phyloP scores from a whole-genome alignment of 176 grass and related monocot genomes.

The Oropetium thomaeum region DNA sequence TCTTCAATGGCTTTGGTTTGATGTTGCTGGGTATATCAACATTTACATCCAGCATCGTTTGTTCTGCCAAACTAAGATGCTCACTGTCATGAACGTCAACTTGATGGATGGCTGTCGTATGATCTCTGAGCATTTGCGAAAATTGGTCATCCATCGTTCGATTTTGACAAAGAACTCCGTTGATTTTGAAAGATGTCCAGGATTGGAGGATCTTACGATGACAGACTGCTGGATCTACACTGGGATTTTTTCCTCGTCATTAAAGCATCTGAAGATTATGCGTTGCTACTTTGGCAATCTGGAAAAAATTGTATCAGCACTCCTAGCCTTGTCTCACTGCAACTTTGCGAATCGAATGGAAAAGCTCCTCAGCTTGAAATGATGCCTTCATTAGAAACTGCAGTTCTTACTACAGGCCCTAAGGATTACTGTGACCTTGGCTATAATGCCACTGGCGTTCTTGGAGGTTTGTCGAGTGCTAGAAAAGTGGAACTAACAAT shows the following conservation, averaged over 20 bases:
- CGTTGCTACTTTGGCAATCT: too few relatives aligned
- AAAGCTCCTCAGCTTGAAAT: neutral
- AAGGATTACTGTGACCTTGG: neutral
- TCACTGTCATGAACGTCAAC: too few relatives aligned
- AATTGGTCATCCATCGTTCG: neutral
- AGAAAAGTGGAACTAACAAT: too few relatives aligned
- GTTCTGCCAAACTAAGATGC: neutral
- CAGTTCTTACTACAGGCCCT: neutral
- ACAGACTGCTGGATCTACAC: neutral
- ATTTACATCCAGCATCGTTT: neutral
- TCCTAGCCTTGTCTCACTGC: neutral
- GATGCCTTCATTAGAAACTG: neutral
- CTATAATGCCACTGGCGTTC: neutral
- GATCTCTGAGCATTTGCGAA: neutral
- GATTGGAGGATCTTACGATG: neutral
- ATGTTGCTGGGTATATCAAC: too few relatives aligned
- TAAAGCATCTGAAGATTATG: neutral
- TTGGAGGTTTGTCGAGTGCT: too few relatives aligned
- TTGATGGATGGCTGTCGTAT: neutral
- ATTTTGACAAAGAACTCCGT: neutral
- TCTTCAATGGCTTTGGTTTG: too few relatives aligned
- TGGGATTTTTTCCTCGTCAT: neutral
- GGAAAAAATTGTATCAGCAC: neutral
- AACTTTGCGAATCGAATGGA: neutral
- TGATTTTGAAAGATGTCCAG: neutral